phyloP scores from a whole-genome alignment of 2,329 filamentous ascomycete species.

The Sarocladium oryzae region DNA sequence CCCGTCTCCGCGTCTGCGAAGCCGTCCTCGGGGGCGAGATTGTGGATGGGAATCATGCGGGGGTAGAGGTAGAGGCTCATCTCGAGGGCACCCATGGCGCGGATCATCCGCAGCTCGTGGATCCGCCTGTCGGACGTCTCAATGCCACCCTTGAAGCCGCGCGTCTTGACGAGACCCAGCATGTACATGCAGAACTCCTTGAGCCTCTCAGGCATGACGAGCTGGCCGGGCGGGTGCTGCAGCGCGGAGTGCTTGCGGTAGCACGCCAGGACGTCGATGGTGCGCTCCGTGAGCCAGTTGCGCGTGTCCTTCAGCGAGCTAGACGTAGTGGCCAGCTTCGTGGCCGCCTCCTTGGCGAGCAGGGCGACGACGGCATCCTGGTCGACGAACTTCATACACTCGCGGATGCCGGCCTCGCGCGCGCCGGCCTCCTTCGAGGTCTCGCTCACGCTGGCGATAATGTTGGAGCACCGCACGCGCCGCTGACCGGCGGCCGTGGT shows the following conservation, averaged over 20 bases:
- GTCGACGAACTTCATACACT: constrained; percentile 87
- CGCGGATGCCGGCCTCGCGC: constrained; percentile 54
- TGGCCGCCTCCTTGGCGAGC: constrained; percentile 87
- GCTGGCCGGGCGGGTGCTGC: constrained; percentile 82
- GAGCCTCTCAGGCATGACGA: constrained; percentile 90
- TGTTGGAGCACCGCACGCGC: constrained; percentile 85
- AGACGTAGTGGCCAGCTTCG: constrained; percentile 67
- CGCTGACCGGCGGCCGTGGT: constrained; percentile 86
- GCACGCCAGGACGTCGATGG: constrained; percentile 82
- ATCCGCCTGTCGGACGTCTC: constrained; percentile 87
- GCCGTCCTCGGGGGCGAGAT: constrained; percentile 77
- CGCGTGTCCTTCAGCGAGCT: constrained; percentile 79
- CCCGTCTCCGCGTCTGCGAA: constrained; percentile 85
- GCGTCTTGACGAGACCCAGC: constrained; percentile 79
- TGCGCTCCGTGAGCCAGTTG: constrained; percentile 77
- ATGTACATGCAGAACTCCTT: constrained; percentile 98
- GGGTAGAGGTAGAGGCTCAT: constrained; percentile 91
- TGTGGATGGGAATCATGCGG: constrained; percentile 86
- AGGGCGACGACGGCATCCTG: constrained; percentile 88
- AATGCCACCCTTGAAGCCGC: constrained; percentile 87
- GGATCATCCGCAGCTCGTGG: constrained; percentile 85
- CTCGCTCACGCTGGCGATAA: constrained; percentile 88
- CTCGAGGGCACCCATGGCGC: constrained; percentile 79
- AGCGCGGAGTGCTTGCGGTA: constrained; percentile 89
- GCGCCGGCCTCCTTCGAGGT: constrained; percentile 33